Conservation (phyloP, 2,329 filamentous ascomycete species). For the Ophiocordyceps robertsii region DNA sequence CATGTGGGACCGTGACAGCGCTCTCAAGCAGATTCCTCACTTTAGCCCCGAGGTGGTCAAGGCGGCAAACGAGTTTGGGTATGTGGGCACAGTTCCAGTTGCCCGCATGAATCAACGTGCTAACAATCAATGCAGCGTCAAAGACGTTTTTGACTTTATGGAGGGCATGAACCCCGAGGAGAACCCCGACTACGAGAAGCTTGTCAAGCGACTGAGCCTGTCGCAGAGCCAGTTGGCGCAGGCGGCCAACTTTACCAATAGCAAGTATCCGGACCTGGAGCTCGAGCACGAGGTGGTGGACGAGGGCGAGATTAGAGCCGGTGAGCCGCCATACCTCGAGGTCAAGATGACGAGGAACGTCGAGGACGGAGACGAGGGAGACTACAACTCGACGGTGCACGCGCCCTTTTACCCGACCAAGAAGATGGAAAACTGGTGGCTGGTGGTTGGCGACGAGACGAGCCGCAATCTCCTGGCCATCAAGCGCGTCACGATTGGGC, state of each 20-base stretch:
- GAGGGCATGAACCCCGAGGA: conserved; percentile 95
- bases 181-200: conserved; percentile 64
- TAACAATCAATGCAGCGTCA: conserved; percentile 43
- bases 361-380: conserved; percentile 46
- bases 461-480: conserved; percentile 81
- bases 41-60: conserved; percentile 76
- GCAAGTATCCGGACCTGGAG: conserved; percentile 90
- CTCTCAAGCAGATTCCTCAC: conserved; percentile 94
- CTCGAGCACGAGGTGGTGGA: conserved; percentile 81
- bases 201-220: conserved; percentile 68
- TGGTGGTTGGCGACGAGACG: conserved; percentile 87
- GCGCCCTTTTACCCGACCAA: conserved; percentile 85
- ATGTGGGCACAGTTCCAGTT: conserved; percentile 17
- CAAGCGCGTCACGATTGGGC: conserved; percentile 82
- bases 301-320: conserved; percentile 63
- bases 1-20: conserved; percentile 97
- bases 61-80: conserved; percentile 66
- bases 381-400: conserved; percentile 74
- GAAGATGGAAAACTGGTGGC: conserved; percentile 98
- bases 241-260: conserved; percentile 90
- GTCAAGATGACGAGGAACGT: conserved; percentile 77
- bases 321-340: conserved; percentile 68
- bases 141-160: conserved; percentile 96
- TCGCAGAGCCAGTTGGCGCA: conserved; percentile 72
- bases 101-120: neutral